These are phyloP conservation scores for Colletotrichum nymphaeae DNA, from an alignment of 2,329 filamentous ascomycete species.

Conservation along the genomic window DNA sequence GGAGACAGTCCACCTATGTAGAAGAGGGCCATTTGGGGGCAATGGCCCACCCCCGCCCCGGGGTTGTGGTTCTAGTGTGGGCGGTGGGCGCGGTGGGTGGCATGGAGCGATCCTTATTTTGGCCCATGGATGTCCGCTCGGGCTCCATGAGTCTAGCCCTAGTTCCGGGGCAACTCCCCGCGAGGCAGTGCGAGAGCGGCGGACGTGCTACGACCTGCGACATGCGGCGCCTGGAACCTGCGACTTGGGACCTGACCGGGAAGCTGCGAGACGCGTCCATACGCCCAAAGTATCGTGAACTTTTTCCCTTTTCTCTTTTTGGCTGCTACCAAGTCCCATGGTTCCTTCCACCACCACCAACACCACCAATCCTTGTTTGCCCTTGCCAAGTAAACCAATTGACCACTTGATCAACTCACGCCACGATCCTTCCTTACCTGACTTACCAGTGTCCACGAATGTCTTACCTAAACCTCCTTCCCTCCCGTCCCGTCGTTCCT, in stretches of 20 bases:
- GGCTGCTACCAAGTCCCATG: not conserved
- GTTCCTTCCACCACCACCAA: not conserved
- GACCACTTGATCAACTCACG: not conserved
- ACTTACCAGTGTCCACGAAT: not conserved
- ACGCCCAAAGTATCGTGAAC: slow-evolving; percentile 25
- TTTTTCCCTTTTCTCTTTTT: not conserved
- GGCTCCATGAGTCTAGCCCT: slow-evolving; percentile 7
- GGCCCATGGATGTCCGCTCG: not conserved
- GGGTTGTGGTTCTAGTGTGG: slow-evolving; percentile 5
- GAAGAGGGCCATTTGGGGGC: not conserved
- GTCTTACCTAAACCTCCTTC: not conserved
- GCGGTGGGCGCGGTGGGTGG: slow-evolving; percentile 9
- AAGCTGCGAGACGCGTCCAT: slow-evolving; percentile 27
- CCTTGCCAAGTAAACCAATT: not conserved
- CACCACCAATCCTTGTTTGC: not conserved
- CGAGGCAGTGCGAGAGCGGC: slow-evolving; percentile 27
- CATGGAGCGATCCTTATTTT: not conserved
- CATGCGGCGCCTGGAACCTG: not conserved
- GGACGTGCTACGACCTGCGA: not conserved
- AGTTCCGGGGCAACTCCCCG: slow-evolving; percentile 28
- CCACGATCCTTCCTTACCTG: not conserved
- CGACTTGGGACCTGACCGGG: slow-evolving; percentile 1
- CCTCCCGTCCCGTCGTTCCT: not conserved
- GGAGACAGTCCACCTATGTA: not conserved
- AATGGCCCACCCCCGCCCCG: slow-evolving; percentile 25